Percentiles rank a stretch among this genome's conserved stretches.
Evolutionary conservation across 768 basidiomycete species (phyloP).

Genomic region (Favolaschia claudopus): DNA sequence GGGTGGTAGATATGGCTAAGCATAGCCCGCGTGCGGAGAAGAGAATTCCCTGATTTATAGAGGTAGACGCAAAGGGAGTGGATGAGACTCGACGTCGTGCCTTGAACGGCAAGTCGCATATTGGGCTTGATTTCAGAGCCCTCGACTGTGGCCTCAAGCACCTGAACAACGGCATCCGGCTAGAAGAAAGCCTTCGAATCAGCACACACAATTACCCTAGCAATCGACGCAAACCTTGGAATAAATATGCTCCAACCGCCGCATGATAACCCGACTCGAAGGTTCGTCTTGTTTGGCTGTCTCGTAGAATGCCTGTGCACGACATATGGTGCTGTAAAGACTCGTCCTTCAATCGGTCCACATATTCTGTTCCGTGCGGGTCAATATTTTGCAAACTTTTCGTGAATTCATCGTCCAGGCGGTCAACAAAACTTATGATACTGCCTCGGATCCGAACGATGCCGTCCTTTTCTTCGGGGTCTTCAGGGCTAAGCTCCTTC

Average conservation of each 20-base stretch:
- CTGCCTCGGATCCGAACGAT: slow-evolving; percentile 91
- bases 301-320: slow-evolving; percentile 92
- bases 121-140: slow-evolving; percentile 65
- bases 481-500: slow-evolving; percentile 75
- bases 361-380: slow-evolving; percentile 98
- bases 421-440: slow-evolving; percentile 95
- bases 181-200: slow-evolving; percentile 40
- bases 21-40: slow-evolving; percentile 96
- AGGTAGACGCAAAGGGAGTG: slow-evolving; percentile 90
- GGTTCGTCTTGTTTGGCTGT: slow-evolving; percentile 78
- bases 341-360: slow-evolving; percentile 96
- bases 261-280: slow-evolving; percentile 89
- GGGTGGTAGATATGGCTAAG: slow-evolving; percentile 97
- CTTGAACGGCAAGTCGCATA: slow-evolving; percentile 63
- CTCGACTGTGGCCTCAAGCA: slow-evolving; percentile 78
- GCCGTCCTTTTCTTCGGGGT: slow-evolving; percentile 66
- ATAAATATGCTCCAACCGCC: slow-evolving; percentile 96
- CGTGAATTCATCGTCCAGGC: slow-evolving; percentile 97
- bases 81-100: slow-evolving; percentile 77
- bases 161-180: slow-evolving; percentile 93
- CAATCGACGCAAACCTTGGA: slow-evolving; percentile 67
- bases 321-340: slow-evolving; percentile 92
- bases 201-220: slow-evolving; percentile 11
- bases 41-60: slow-evolving; percentile 90
- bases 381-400: slow-evolving; percentile 97